Conservation (phyloP, 2,329 filamentous ascomycete species). For the Colletotrichum horii region DNA sequence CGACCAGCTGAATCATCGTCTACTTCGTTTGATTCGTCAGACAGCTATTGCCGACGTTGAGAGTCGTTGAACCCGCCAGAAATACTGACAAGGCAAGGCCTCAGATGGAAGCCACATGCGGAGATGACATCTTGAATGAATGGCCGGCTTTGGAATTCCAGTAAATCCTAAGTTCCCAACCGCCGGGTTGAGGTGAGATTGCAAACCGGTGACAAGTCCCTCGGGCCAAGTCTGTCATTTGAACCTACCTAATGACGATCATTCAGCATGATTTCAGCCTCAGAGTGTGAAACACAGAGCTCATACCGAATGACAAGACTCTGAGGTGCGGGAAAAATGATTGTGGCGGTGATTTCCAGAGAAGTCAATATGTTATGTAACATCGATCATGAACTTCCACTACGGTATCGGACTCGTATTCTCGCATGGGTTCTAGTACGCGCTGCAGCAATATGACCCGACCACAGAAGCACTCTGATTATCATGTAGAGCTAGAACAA, state of each 20-base stretch:
- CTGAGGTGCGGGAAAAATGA: not conserved
- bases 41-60: not conserved
- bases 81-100: not conserved
- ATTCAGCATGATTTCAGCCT: not conserved
- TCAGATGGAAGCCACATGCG: not conserved
- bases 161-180: not conserved
- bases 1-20: not conserved
- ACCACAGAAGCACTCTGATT: not conserved
- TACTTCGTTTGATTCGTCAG: not conserved
- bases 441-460: not conserved
- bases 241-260: not conserved
- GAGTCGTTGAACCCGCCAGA: not conserved
- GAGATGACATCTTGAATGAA: too few relatives aligned
- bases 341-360: not conserved
- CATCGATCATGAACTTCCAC: not conserved
- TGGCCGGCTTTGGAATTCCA: too few relatives aligned
- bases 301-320: not conserved
- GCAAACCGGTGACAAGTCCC: not conserved
- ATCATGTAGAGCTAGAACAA: not conserved
- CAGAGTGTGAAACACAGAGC: not conserved
- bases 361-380: not conserved
- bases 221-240: not conserved
- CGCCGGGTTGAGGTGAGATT: not conserved
- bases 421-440: not conserved
- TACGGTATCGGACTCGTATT: not conserved